Base-by-base conservation (phyloP, 1,139 yeast species). In the Debaryomyces sp. region DNA sequence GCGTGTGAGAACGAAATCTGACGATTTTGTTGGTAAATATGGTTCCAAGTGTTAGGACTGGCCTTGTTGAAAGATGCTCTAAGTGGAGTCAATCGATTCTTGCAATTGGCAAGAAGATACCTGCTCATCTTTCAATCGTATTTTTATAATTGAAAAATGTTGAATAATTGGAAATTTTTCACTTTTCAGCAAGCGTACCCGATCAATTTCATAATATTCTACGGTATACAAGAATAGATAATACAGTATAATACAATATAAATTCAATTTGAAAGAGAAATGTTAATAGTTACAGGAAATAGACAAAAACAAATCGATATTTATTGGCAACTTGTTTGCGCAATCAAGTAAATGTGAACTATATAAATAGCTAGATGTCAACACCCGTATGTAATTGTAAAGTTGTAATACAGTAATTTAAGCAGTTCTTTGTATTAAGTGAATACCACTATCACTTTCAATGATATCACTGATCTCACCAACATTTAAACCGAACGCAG, bases 401-500 rank as follows among this genome's bases (percentile, higher is more conserved):
- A 12, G 6, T 27, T 12, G 5, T 27, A 12, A n/a, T 2, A 10
- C 13, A 17, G 9, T 32, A 15, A 32, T 8, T 57, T 63, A 88
- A 9, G 85, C 96, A 2, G 94, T 87, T 65, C 99, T 79, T 67
- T 88, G 87, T 60, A 94, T 84, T 54, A 94, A 68, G 64, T 94
- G 99, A 46, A 90, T 85, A 17, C 99, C 99, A 59, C 96, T 87
- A 58, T 88, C 96, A 12, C 94, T 84, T 68, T 91, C 97, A 12
- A 94, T 86, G 21, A 91, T 81, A 46, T 83, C 88, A 61, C 96
- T 87, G 46, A 89, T 68, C 63, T 91, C 96, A 15, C 96, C 97
- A 9, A 91, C 85, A 57, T 89, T 82, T 57, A 94, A 74, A 7
- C 71, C 84, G 64, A 87, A 92, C 0, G 97, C 87, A 2, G 96